Evolutionary conservation across 352 stramenopile genomes (phyloP).

Genomic region (Phytophthora fragariae): DNA sequence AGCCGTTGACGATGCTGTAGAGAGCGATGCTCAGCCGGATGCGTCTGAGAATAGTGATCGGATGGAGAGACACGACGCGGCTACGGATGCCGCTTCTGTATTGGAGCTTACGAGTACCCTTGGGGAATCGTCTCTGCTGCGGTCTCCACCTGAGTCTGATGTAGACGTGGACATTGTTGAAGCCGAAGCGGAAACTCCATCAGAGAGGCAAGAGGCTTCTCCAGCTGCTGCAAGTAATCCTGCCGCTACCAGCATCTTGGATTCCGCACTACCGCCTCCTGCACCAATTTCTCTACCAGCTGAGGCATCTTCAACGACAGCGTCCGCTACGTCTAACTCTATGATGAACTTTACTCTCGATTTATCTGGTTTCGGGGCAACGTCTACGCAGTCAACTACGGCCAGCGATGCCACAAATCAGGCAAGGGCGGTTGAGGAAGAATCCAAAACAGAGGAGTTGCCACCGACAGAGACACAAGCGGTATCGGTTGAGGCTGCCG

Average conservation of each 20-base stretch:
- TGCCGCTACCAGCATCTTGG: conserved; percentile 21
- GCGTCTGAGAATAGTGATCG: conserved; percentile 17
- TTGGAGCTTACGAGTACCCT: conserved; percentile 86
- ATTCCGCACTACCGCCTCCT: conserved; percentile 38
- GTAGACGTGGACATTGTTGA: conserved; percentile 60
- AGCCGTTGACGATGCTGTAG: conserved; percentile 12
- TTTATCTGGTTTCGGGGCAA: conserved; percentile 59
- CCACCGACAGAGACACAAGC: conserved; percentile 28
- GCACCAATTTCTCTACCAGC: conserved; percentile 36
- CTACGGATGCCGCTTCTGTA: conserved; percentile 78
- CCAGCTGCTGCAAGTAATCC: neutral
- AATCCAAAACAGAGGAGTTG: conserved; percentile 46
- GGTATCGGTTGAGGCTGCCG: conserved; percentile 28
- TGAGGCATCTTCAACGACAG: conserved; percentile 16
- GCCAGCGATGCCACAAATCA: conserved; percentile 15
- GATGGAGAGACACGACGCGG: conserved; percentile 20
- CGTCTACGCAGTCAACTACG: conserved; percentile 15
- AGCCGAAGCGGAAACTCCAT: conserved; percentile 41
- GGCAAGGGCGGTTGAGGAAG: conserved; percentile 30
- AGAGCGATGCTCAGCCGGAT: conserved; percentile 5
- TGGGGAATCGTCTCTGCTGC: conserved; percentile 81
- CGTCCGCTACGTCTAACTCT: conserved; percentile 37
- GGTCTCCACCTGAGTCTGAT: conserved; percentile 70
- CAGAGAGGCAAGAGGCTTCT: conserved; percentile 28
- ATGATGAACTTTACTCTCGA: conserved; percentile 90